Evolutionary conservation across 2,329 filamentous ascomycete species (phyloP).

Genomic region (Verruconis gallopava): DNA sequence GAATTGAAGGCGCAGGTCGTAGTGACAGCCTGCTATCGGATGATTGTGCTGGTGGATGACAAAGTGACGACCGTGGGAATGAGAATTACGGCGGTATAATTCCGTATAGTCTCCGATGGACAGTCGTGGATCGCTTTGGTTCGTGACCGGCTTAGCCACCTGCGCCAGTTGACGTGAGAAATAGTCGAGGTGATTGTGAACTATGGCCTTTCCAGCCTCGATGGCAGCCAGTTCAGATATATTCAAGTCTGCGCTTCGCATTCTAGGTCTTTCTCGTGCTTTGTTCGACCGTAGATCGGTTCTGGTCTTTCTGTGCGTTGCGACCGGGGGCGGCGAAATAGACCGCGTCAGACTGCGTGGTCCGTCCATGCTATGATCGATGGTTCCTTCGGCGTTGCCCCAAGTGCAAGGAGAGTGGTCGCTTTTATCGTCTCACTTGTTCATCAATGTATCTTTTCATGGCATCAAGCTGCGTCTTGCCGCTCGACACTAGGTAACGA

Average conservation of each 20-base stretch:
- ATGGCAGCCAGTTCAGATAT: slow-evolving; percentile 17
- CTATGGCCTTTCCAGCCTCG: slow-evolving; percentile 36
- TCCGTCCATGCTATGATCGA: neutral
- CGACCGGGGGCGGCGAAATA: slow-evolving; percentile 5
- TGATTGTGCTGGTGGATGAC: slow-evolving; percentile 64
- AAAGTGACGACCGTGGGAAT: slow-evolving; percentile 38
- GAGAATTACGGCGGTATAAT: slow-evolving; percentile 36
- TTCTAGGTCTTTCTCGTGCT: neutral
- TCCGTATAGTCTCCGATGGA: slow-evolving; percentile 29
- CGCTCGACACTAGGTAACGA: neutral
- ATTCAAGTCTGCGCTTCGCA: neutral
- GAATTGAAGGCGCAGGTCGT: slow-evolving; percentile 59
- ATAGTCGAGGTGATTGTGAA: slow-evolving; percentile 36
- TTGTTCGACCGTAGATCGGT: neutral
- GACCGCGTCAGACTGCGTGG: neutral
- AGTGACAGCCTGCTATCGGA: slow-evolving; percentile 53
- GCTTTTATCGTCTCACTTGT: slow-evolving; percentile 14
- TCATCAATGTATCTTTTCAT: slow-evolving; percentile 32
- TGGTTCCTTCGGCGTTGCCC: neutral
- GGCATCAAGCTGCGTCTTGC: slow-evolving; percentile 36
- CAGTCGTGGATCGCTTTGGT: slow-evolving; percentile 20
- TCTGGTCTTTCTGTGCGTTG: neutral
- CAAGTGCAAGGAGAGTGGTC: neutral
- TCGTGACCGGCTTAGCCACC: slow-evolving; percentile 14
- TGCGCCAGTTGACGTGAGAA: slow-evolving; percentile 31